Conservation (phyloP, 1,139 yeast genomes). For the Pneumocystis sp. region DNA sequence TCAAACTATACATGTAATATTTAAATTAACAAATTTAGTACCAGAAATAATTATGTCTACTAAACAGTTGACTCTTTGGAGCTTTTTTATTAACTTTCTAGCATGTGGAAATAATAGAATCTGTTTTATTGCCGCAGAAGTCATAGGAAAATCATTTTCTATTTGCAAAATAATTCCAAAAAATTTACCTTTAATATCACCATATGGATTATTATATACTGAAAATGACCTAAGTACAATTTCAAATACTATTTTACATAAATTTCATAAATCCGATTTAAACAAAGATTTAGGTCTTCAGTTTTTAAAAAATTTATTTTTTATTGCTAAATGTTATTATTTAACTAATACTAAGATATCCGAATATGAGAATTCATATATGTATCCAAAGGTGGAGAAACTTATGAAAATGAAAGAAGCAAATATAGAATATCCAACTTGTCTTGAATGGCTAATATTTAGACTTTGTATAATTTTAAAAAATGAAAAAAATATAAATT, state of each 20-base stretch:
- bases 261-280: slow-evolving; percentile 63
- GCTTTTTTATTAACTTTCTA: slow-evolving; percentile 35
- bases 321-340: slow-evolving; percentile 52
- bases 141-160: slow-evolving; percentile 39
- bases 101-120: slow-evolving; percentile 91
- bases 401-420: slow-evolving; percentile 19
- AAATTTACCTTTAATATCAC: slow-evolving; percentile 10
- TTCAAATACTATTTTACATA: slow-evolving; percentile 57
- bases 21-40: background rate
- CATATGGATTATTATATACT: slow-evolving; percentile 14
- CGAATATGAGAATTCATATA: slow-evolving; percentile 12
- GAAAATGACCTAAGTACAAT: slow-evolving; percentile 37
- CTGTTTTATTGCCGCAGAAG: slow-evolving; percentile 51
- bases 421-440: slow-evolving; percentile 15
- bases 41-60: background rate
- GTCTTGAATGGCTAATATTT: slow-evolving; percentile 4
- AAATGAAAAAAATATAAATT: slow-evolving; percentile 12
- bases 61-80: slow-evolving; percentile 6
- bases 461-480: slow-evolving; percentile 7
- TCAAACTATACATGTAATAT: slow-evolving; percentile 26
- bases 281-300: slow-evolving; percentile 51
- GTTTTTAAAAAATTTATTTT: slow-evolving; percentile 51
- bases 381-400: slow-evolving; percentile 18
- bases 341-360: slow-evolving; percentile 28
- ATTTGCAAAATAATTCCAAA: slow-evolving; percentile 23